Conservation (phyloP, 352 stramenopile genomes). For the Globisporangium splendens region DNA sequence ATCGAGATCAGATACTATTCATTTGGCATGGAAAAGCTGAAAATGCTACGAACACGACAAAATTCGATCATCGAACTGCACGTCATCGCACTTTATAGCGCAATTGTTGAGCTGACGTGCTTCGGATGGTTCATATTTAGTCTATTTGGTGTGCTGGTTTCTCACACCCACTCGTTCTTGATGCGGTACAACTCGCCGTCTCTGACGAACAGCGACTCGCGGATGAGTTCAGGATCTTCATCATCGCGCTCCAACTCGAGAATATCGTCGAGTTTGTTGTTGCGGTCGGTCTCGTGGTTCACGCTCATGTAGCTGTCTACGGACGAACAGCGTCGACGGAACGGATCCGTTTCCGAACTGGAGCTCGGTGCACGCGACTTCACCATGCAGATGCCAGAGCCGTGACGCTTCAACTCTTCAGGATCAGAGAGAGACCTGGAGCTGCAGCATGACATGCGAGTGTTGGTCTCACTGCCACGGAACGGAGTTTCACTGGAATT, state of each 20-base stretch:
- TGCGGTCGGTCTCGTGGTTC: background rate
- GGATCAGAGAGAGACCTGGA: constrained; percentile 9
- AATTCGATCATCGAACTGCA: too few species aligned
- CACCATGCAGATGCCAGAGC: too few species aligned
- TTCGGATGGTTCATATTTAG: too few species aligned
- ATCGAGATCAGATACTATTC: too few species aligned
- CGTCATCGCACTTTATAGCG: too few species aligned
- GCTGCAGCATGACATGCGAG: constrained; percentile 16
- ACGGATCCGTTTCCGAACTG: constrained; percentile 1
- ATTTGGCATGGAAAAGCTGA: too few species aligned
- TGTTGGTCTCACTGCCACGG: constrained; percentile 12
- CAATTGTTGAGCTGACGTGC: too few species aligned
- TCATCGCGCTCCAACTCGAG: background rate
- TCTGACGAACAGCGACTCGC: constrained; percentile 6
- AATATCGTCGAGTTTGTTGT: background rate
- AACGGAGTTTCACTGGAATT: too few species aligned
- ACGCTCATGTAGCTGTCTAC: constrained; percentile 8
- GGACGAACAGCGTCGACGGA: constrained; percentile 5
- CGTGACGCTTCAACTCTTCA: too few species aligned
- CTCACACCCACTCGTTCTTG: constrained; percentile 4
- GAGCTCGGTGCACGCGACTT: too few species aligned
- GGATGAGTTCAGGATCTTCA: background rate
- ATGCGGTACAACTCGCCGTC: background rate
- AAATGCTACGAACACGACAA: too few species aligned
- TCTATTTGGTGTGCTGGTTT: background rate